A percentile compares a stretch with the other conserved stretches of the same genome.
phyloP scores from a whole-genome alignment of 345 rosid genomes.

The Salix koriyanagi region DNA sequence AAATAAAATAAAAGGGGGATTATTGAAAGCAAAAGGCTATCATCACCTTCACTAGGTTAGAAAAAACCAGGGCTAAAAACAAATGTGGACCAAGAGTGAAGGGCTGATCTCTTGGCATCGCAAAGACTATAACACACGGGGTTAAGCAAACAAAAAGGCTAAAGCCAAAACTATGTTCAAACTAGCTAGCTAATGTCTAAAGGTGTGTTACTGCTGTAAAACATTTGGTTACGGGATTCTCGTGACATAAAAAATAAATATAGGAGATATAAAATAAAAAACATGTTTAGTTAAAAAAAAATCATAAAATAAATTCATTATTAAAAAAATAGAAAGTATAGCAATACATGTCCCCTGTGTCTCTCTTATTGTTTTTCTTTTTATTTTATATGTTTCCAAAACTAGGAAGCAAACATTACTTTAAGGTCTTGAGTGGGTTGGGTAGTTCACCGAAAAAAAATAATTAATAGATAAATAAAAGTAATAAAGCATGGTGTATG shows the following conservation, averaged over 20 bases:
- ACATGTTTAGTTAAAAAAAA: too few relatives aligned
- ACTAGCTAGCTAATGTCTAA: not conserved
- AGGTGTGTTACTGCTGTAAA: not conserved
- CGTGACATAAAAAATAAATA: too few relatives aligned
- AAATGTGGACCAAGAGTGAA: not conserved
- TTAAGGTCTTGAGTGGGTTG: not conserved
- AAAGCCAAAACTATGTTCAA: not conserved
- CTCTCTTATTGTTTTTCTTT: too few relatives aligned
- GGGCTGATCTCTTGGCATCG: not conserved
- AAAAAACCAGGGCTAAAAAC: constrained; percentile 7
- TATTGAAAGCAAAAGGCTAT: constrained; percentile 5
- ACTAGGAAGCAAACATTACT: too few relatives aligned
- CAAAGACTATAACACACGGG: not conserved
- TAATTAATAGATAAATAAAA: not conserved
- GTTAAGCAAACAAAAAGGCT: not conserved
- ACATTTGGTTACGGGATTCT: too few relatives aligned
- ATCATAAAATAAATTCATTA: too few relatives aligned
- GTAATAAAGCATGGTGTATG: not conserved
- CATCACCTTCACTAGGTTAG: not conserved
- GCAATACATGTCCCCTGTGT: too few relatives aligned
- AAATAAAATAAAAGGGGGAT: not conserved
- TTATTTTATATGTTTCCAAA: too few relatives aligned
- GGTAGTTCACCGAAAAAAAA: not conserved
- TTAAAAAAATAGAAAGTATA: too few relatives aligned
- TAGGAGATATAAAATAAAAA: too few relatives aligned